These are phyloP conservation scores for Diatrype stigma DNA, from an alignment of 2,329 filamentous ascomycete genomes.

Conservation along the genomic window DNA sequence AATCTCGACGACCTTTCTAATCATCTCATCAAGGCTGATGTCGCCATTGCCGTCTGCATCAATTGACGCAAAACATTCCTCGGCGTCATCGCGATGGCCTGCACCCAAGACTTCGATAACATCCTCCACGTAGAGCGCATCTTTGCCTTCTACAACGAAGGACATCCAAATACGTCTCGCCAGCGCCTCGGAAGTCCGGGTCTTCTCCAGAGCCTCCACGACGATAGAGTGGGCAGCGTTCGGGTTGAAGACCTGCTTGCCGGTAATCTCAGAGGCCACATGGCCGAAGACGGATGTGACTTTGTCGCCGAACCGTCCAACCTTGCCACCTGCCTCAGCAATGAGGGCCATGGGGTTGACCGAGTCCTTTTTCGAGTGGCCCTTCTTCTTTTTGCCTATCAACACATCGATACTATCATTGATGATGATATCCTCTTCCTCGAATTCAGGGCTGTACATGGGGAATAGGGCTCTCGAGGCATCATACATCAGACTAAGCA, in stretches of 20 bases:
- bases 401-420: constrained; percentile 75
- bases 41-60: constrained; percentile 90
- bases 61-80: constrained; percentile 76
- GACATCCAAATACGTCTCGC: constrained; percentile 98
- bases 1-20: constrained; percentile 78
- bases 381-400: constrained; percentile 49
- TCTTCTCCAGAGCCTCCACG: constrained; percentile 82
- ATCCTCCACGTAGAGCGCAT: constrained; percentile 75
- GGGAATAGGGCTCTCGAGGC: constrained; percentile 86
- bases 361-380: constrained; percentile 50
- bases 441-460: constrained; percentile 85
- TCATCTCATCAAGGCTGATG: constrained; percentile 93
- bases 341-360: constrained; percentile 77
- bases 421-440: constrained; percentile 88
- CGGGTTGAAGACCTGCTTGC: constrained; percentile 91
- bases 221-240: constrained; percentile 88
- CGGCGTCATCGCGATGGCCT: constrained; percentile 69
- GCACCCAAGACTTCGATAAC: constrained; percentile 81
- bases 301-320: constrained; percentile 84
- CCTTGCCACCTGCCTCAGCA: constrained; percentile 65
- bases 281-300: constrained; percentile 91
- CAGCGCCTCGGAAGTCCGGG: constrained; percentile 79
- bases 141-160: constrained; percentile 85
- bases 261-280: constrained; percentile 89
- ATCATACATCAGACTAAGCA: constrained; percentile 83